phyloP scores from a whole-genome alignment of 2,329 filamentous ascomycete species.

The Aspergillus transmontanensis region DNA sequence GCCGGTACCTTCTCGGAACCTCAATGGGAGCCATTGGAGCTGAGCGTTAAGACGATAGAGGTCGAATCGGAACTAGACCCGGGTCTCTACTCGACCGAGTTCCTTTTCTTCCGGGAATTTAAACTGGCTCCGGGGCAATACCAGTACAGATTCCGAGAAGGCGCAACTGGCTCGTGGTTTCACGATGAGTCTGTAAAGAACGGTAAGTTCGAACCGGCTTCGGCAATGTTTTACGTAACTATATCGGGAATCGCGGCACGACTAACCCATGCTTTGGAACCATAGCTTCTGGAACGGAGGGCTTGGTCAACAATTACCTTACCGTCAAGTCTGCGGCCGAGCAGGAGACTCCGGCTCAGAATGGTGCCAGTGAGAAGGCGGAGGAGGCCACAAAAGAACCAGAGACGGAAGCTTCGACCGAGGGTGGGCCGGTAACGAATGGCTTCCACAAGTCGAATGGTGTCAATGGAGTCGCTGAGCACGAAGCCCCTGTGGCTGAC shows the following conservation, averaged over 20 bases:
- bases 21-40: slow-evolving; percentile 30
- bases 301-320: slow-evolving; percentile 25
- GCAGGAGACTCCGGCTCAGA: slow-evolving; percentile 14
- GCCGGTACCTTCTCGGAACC: slow-evolving; percentile 32
- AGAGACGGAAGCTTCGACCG: slow-evolving; percentile 3
- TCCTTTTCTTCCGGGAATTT: slow-evolving; percentile 24
- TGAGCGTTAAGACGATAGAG: slow-evolving; percentile 24
- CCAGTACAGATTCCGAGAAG: slow-evolving; percentile 31
- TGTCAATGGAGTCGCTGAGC: slow-evolving; percentile 6
- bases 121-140: slow-evolving; percentile 25
- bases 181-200: slow-evolving; percentile 28
- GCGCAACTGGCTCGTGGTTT: slow-evolving; percentile 27
- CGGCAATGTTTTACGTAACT: background rate
- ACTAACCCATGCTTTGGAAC: slow-evolving; percentile 2
- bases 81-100: slow-evolving; percentile 21
- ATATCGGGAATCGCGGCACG: background rate
- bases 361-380: slow-evolving; percentile 16
- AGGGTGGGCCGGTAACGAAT: slow-evolving; percentile 7
- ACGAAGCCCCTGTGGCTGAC: slow-evolving; percentile 5
- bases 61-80: slow-evolving; percentile 16
- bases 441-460: slow-evolving; percentile 11
- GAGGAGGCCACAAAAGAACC: slow-evolving; percentile 18
- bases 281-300: slow-evolving; percentile 28
- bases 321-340: slow-evolving; percentile 14
- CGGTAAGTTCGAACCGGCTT: slow-evolving; percentile 21